Evolutionary conservation across 2,329 filamentous ascomycete species (phyloP), one percentile per base, ranked within the genome.

Genomic region (Fusarium musae): DNA sequence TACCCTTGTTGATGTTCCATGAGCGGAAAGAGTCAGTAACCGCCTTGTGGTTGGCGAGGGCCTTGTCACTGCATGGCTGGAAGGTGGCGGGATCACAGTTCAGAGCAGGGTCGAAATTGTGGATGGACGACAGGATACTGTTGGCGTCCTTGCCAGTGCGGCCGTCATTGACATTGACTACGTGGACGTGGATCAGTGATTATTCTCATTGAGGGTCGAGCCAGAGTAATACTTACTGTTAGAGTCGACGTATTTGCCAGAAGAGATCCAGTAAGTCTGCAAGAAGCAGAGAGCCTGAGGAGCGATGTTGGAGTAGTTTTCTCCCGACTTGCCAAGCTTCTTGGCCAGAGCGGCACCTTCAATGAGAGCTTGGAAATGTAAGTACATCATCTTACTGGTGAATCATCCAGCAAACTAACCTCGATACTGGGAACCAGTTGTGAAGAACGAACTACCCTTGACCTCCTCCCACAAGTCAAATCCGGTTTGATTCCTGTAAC

Each of bases 401-500:
- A n/a, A 21, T 7, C 36, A 9, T 11, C 30, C 9, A 4, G 16
- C 23, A 17, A 26, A 30, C 69, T 87, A 78, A 76, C 90, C 87
- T 74, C 93, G 89, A 79, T 96, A 90, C 68, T 93, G 90, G 44
- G 88, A 87, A 6, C 90, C 89, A 37, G 91, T 83, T 3, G 93
- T 96, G 82, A 96, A 97, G 85, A 95, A 96, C 1, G 93, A 95
- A 28, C 89, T 91, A 44, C 93, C 92, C 30, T 86, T 84, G 19
- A 95, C 89, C 80, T 96, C 94, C 80, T 96, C 94, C 94, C 94
- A 96, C 6, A 97, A 86, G 80, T 97, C 94, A 77, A 90, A 96
- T 10, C 88, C 88, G 1, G 87, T 88, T 71, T 85, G 81, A 78
- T 89, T 89, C 87, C 84, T 85, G 10, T 3, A 7, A 1, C 13